A percentile compares a stretch with the other conserved stretches of the same genome.
Conservation (phyloP, 2,329 filamentous ascomycete species). For the Pseudopithomyces maydicus region DNA sequence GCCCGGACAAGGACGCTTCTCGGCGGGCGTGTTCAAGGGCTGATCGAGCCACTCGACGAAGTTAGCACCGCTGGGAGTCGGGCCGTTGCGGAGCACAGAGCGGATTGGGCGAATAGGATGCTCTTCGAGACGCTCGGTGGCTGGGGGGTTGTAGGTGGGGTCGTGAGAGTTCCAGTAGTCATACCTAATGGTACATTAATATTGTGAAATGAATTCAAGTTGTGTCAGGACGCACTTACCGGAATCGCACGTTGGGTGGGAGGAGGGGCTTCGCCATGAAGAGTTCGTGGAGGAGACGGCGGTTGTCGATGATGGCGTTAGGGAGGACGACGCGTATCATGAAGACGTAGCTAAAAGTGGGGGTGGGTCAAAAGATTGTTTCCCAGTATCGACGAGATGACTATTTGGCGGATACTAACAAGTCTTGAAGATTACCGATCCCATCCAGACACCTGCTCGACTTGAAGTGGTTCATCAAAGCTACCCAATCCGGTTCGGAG, state of each 20-base stretch:
- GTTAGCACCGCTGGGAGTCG: conserved; percentile 12
- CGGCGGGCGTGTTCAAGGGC: background rate
- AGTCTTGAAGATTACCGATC: conserved; percentile 16
- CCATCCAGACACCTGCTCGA: conserved; percentile 1
- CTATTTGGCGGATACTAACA: background rate
- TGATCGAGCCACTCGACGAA: conserved; percentile 16
- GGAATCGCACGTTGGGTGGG: conserved; percentile 3
- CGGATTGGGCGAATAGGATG: background rate
- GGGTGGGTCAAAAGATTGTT: background rate
- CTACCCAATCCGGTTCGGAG: conserved; percentile 14
- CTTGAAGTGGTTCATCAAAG: conserved; percentile 11
- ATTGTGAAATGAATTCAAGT: background rate
- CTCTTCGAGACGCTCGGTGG: background rate
- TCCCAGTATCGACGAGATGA: background rate
- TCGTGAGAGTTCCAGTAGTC: conserved; percentile 8
- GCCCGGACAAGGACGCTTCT: background rate
- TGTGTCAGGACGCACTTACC: background rate
- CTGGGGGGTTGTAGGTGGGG: background rate
- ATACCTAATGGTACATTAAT: conserved; percentile 6
- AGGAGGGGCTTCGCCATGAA: conserved; percentile 8
- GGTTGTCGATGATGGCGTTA: conserved; percentile 16
- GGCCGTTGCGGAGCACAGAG: conserved; percentile 9
- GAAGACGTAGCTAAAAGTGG: conserved; percentile 10
- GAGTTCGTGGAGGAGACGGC: conserved; percentile 8
- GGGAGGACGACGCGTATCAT: conserved; percentile 14